These are phyloP conservation scores for Fusarium sp. DNA, from an alignment of 2,329 filamentous ascomycete species.

Conservation along the genomic window DNA sequence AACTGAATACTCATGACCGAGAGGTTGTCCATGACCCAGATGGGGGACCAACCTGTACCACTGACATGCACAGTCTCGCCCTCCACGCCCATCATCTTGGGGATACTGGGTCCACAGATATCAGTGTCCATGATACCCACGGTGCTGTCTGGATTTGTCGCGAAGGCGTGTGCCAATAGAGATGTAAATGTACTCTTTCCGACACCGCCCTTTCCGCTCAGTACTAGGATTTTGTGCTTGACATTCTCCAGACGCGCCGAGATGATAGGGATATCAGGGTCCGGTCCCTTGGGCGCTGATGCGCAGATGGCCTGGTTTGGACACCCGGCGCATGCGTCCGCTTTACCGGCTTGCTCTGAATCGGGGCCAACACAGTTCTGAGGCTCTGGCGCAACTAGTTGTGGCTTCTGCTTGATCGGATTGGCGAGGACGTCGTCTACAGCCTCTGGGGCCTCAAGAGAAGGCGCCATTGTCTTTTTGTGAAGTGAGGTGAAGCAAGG, in stretches of 20 bases:
- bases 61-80: constrained; percentile 92
- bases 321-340: constrained; percentile 91
- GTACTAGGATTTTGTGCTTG: constrained; percentile 89
- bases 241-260: constrained; percentile 83
- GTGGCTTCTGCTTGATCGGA: constrained; percentile 80
- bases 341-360: constrained; percentile 73
- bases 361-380: constrained; percentile 96
- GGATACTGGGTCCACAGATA: constrained; percentile 94
- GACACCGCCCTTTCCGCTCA: constrained; percentile 95
- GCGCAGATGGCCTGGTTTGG: constrained; percentile 97
- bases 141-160: constrained; percentile 78
- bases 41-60: constrained; percentile 89
- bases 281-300: constrained; percentile 91
- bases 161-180: constrained; percentile 89
- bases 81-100: constrained; percentile 99
- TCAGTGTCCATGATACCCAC: constrained; percentile 99
- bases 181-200: constrained; percentile 95
- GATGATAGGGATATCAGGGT: constrained; percentile 92
- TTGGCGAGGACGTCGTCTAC: constrained; percentile 78
- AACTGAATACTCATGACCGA: constrained; percentile 98
- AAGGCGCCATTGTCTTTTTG: constrained; percentile 74
- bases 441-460: constrained; percentile 75
- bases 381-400: constrained; percentile 93
- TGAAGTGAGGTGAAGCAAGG: background rate
- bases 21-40: constrained; percentile 94